Evolutionary conservation across 2,329 filamentous ascomycete genomes (phyloP).

Genomic region (Neobulgaria alba): DNA sequence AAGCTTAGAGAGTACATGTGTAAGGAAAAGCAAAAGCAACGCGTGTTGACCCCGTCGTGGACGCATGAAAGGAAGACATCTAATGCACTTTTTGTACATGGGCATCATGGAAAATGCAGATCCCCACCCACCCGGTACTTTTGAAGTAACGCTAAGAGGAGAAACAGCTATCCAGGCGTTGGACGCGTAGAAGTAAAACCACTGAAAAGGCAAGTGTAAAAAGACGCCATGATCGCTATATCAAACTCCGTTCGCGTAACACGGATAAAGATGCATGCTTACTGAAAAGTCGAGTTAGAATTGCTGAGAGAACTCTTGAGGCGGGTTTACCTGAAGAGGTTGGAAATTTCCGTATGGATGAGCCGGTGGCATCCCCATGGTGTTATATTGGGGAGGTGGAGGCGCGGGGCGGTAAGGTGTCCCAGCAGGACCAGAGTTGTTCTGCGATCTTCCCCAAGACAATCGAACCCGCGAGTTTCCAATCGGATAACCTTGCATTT

Average conservation of each 20-base stretch:
- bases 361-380: conserved; percentile 39
- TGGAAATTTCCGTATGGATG: conserved; percentile 29
- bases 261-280: conserved; percentile 28
- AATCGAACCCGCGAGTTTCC: conserved; percentile 96
- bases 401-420: conserved; percentile 95
- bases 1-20: conserved; percentile 21
- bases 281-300: conserved; percentile 19
- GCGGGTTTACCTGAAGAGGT: conserved; percentile 27
- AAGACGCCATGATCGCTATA: conserved; percentile 30
- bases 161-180: conserved; percentile 31
- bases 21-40: conserved; percentile 8
- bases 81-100: conserved; percentile 33
- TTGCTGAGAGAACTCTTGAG: background rate
- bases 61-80: conserved; percentile 30
- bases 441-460: conserved; percentile 96
- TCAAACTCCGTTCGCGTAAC: conserved; percentile 29
- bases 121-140: conserved; percentile 31
- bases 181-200: conserved; percentile 29
- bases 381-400: conserved; percentile 63
- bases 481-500: conserved; percentile 99
- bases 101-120: conserved; percentile 30
- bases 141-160: conserved; percentile 32
- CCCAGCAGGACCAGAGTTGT: conserved; percentile 93
- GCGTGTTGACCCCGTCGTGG: conserved; percentile 23
- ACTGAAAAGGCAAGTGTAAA: conserved; percentile 27